A percentile compares a stretch with the other conserved stretches of the same genome.
Evolutionary conservation across 345 rosid genomes (phyloP).

Genomic region (Lumnitzera racemosa): DNA sequence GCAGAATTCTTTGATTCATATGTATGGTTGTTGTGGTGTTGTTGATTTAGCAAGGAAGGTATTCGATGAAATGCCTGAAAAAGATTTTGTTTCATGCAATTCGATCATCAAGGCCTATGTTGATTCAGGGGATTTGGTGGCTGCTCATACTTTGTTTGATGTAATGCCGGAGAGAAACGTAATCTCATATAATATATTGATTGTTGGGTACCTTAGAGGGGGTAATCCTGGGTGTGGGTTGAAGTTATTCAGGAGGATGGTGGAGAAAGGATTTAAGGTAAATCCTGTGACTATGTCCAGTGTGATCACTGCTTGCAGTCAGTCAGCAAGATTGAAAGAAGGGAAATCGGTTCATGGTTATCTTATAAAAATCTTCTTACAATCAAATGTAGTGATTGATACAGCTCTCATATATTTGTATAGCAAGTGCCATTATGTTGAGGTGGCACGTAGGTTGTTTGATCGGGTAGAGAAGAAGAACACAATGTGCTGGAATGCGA

Average conservation of each 20-base stretch:
- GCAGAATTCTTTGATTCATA: conserved; percentile 46
- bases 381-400: conserved; percentile 22
- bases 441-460: conserved; percentile 42
- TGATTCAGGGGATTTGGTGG: conserved; percentile 19
- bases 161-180: conserved; percentile 35
- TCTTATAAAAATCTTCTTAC: conserved; percentile 23
- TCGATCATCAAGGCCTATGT: conserved; percentile 22
- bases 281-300: conserved; percentile 34
- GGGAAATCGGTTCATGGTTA: conserved; percentile 69
- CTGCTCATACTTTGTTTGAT: conserved; percentile 47
- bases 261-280: conserved; percentile 25
- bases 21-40: conserved; percentile 34
- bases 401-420: conserved; percentile 66
- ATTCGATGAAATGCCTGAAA: conserved; percentile 39
- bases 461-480: conserved; percentile 31
- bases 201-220: conserved; percentile 36
- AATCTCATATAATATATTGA: conserved; percentile 60
- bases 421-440: conserved; percentile 46
- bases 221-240: conserved; percentile 48
- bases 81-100: conserved; percentile 57
- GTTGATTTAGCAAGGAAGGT: conserved; percentile 32
- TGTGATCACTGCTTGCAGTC: conserved; percentile 45
- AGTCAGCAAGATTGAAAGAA: conserved; percentile 56
- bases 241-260: conserved; percentile 57
- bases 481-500: conserved; percentile 63